phyloP scores from a whole-genome alignment of 305 asterid genomes.

The Solanum hybrid region DNA sequence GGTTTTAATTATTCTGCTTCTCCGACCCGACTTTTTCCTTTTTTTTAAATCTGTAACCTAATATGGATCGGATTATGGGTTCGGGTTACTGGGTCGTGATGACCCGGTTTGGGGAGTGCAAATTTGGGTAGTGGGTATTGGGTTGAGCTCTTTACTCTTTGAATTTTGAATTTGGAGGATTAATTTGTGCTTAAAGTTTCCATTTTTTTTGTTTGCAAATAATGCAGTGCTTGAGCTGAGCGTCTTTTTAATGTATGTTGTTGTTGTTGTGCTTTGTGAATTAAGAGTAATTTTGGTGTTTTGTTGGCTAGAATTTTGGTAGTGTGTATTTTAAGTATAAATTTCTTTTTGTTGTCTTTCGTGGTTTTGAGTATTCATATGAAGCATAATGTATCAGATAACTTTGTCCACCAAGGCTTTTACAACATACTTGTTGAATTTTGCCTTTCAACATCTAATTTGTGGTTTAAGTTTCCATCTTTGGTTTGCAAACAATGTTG shows the following conservation, averaged over 20 bases:
- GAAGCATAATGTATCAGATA: not conserved
- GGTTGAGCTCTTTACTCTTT: not conserved
- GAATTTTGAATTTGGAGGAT: not conserved
- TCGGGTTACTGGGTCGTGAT: not conserved
- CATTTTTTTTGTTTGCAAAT: not conserved
- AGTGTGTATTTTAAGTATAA: not conserved
- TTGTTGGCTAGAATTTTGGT: not conserved
- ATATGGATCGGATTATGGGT: not conserved
- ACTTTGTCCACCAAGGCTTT: not conserved
- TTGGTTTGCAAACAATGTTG: not conserved
- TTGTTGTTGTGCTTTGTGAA: not conserved
- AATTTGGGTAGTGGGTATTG: not conserved
- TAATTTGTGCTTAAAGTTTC: not conserved
- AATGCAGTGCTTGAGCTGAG: not conserved
- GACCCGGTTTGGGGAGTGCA: not conserved
- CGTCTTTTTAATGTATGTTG: not conserved
- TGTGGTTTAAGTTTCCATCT: not conserved
- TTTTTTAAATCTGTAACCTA: not conserved
- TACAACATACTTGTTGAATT: not conserved
- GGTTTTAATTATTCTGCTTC: not conserved
- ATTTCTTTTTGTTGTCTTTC: not conserved
- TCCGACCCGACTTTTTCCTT: not conserved
- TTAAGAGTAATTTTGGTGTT: not conserved
- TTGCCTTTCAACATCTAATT: not conserved
- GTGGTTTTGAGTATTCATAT: not conserved